Percentiles rank a stretch among this genome's conserved stretches.
phyloP scores from a whole-genome alignment of 805 yeast genomes.

The Saturnispora sekii region DNA sequence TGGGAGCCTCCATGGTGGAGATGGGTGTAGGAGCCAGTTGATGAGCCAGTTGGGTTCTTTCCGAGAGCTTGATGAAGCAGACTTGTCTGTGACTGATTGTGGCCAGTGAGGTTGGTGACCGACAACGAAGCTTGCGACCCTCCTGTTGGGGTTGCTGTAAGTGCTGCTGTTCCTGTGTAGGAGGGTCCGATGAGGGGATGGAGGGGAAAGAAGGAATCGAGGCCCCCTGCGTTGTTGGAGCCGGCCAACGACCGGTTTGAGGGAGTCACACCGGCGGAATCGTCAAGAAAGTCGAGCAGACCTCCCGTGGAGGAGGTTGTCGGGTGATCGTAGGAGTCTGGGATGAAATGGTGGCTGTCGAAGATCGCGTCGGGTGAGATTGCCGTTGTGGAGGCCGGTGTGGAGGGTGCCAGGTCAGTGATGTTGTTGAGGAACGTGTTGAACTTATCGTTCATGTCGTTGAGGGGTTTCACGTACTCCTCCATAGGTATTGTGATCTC shows the following conservation, averaged over 20 bases:
- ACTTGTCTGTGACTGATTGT: constrained; percentile 9
- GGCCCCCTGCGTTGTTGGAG: constrained; percentile 9
- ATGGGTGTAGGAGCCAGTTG: constrained; percentile 17
- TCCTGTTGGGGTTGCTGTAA: neutral
- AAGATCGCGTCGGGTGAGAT: neutral
- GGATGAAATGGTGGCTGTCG: neutral
- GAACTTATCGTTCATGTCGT: constrained; percentile 27
- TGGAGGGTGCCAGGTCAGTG: constrained; percentile 11
- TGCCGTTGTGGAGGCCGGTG: constrained; percentile 5
- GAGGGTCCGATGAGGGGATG: constrained; percentile 27
- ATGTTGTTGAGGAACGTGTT: constrained; percentile 21
- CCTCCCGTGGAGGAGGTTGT: constrained; percentile 24
- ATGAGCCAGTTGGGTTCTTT: constrained; percentile 23
- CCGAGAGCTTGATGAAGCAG: constrained; percentile 12
- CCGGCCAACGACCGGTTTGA: too few species aligned
- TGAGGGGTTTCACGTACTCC: constrained; percentile 29
- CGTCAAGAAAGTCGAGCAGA: constrained; percentile 24
- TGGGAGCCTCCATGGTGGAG: constrained; percentile 16
- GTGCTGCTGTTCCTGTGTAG: constrained; percentile 8
- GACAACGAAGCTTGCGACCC: neutral
- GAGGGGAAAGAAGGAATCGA: constrained; percentile 26
- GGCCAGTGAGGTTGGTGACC: neutral
- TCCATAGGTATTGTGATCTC: constrained; percentile 27
- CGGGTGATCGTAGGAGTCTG: constrained; percentile 13
- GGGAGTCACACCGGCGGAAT: neutral